phyloP scores from a whole-genome alignment of 495 filamentous ascomycete species.

The Articulospora tetracladia region DNA sequence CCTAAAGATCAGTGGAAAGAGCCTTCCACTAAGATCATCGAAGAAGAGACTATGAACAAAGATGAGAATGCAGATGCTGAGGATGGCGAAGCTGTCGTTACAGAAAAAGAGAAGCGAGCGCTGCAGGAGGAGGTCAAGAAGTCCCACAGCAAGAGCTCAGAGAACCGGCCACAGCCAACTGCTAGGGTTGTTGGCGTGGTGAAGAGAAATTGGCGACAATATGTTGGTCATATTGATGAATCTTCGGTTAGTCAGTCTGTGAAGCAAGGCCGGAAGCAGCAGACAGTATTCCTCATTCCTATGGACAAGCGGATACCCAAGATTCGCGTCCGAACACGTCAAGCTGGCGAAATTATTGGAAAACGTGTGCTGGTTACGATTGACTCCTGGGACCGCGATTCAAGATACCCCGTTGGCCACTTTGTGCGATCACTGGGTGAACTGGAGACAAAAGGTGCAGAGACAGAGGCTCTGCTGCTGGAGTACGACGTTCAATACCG shows the following conservation, averaged over 20 bases:
- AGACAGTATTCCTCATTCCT: constrained; percentile 88
- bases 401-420: constrained; percentile 87
- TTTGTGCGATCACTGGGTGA: constrained; percentile 92
- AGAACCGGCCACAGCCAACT: constrained; percentile 83
- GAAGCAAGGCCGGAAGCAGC: constrained; percentile 74
- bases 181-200: constrained; percentile 88
- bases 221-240: constrained; percentile 90
- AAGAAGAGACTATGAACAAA: constrained; percentile 88
- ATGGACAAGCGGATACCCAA: constrained; percentile 98
- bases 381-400: constrained; percentile 90
- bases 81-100: constrained; percentile 64
- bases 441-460: constrained; percentile 89
- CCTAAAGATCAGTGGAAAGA: constrained; percentile 96
- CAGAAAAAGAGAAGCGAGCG: constrained; percentile 78
- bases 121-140: constrained; percentile 88
- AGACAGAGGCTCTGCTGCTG: constrained; percentile 90
- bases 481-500: constrained; percentile 98
- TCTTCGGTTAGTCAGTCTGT: constrained; percentile 70
- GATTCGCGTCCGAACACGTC: constrained; percentile 86
- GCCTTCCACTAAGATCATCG: constrained; percentile 90
- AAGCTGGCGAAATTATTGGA: constrained; percentile 80
- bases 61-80: constrained; percentile 89
- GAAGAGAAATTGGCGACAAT: constrained; percentile 96
- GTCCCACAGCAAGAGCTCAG: constrained; percentile 70
- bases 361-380: constrained; percentile 94